Conservation (phyloP, 208 protist genomes). For the Phytomonas francai region DNA sequence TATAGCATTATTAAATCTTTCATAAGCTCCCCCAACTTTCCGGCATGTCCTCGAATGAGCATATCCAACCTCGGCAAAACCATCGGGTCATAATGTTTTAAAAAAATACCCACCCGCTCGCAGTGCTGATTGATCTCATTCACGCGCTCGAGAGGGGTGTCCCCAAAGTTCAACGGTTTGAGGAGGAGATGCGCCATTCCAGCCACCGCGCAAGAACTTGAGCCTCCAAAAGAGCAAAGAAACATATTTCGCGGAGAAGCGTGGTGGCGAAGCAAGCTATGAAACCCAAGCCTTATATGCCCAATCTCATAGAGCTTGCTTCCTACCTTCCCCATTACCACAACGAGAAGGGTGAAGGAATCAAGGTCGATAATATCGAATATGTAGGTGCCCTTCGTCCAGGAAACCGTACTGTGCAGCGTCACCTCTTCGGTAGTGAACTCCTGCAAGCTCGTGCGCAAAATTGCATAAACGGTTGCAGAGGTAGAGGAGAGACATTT, state of each 20-base stretch:
- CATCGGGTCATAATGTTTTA: constrained; percentile 64
- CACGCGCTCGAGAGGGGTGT: constrained; percentile 22
- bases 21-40: constrained; percentile 55
- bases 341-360: constrained; percentile 41
- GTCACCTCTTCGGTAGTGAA: constrained; percentile 26
- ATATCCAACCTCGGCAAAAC: constrained; percentile 50
- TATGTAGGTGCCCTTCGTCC: constrained; percentile 21
- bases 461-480: constrained; percentile 43
- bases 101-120: constrained; percentile 63
- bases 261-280: constrained; percentile 32
- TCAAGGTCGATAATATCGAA: constrained; percentile 56
- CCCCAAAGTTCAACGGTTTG: constrained; percentile 47
- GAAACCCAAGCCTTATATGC: constrained; percentile 36
- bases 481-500: constrained; percentile 40
- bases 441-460: constrained; percentile 52
- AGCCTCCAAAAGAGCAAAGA: constrained; percentile 33
- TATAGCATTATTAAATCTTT: constrained; percentile 58
- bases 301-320: constrained; percentile 54
- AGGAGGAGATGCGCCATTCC: constrained; percentile 58
- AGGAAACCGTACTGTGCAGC: constrained; percentile 46
- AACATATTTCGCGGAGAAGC: constrained; percentile 57
- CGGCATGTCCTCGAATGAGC: constrained; percentile 34
- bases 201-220: constrained; percentile 22
- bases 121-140: constrained; percentile 53
- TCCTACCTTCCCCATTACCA: constrained; percentile 37